Evolutionary conservation across 495 filamentous ascomycete species (phyloP), one percentile per base, ranked within the genome.

Genomic region (Saxispiralis lemnorum): DNA sequence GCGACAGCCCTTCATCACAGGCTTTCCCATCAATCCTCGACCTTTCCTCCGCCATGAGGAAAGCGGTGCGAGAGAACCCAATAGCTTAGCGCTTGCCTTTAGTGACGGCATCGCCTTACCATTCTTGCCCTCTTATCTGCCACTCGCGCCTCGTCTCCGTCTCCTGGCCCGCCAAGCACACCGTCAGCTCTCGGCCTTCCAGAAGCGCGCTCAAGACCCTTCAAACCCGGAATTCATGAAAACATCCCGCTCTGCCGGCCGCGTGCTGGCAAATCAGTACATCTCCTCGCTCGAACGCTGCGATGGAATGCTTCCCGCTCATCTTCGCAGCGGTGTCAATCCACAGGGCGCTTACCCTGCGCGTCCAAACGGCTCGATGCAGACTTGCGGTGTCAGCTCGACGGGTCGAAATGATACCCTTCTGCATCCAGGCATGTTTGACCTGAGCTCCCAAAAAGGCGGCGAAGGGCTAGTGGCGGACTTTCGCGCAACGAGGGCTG

Each of bases 31-130:
- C 11, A 63, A 61, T 34, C 60, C 60, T 11, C 45, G 59, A 14
- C 37, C 57, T 9, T 61, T 61, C 49, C 56, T 63, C 42, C 41
- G 44, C 39, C 46, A 52, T 32, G 35, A 50, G 7, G 37, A 39
- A 16, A 9, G 24, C 24, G 24, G 9, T 28, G 5, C 24, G 9
- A 28, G 24, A 28, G 51, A 55, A 6, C 46, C 56, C 2, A 57
- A 63, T 18, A 57, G 53, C 28, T 53, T 58, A 39, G 62, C 61
- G 57, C 50, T 63, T 7, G 52, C 56, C 2, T 63, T 63, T 50
- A 46, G 48, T 46, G 57, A 58, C 14, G 58, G 59, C 5, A 49
- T 63, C 19, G 41, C 51, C 7, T 45, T 63, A 31, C 58, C 59
- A 0, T 61, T 62, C 42, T 47, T 63, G 14, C 44, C 59, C 6